Evolutionary conservation across 2,329 filamentous ascomycete genomes (phyloP).

Genomic region (Fusarium torreyae): DNA sequence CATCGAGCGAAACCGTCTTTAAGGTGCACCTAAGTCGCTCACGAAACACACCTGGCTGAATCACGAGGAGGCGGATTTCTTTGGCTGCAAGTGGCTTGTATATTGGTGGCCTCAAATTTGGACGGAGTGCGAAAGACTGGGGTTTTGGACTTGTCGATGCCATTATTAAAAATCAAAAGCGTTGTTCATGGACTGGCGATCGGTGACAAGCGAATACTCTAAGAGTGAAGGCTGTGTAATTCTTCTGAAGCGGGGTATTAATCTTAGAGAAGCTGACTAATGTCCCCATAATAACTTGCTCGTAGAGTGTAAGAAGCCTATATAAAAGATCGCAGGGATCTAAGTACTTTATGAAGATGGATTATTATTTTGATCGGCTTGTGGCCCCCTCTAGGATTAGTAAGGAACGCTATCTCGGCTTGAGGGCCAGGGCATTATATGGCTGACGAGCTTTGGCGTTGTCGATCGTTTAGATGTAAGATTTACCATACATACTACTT

Average conservation of each 20-base stretch:
- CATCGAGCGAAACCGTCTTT: neutral
- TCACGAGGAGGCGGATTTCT: neutral
- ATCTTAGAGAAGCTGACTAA: neutral
- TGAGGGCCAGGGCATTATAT: no score
- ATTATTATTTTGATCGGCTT: no score
- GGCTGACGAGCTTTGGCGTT: no score
- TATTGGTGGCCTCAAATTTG: neutral
- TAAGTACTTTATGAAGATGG: no score
- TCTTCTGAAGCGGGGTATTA: neutral
- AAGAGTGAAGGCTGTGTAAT: neutral
- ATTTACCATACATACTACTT: no score
- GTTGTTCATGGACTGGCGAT: no score
- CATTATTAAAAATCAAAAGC: neutral
- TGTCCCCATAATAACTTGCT: no score
- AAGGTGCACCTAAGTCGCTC: neutral
- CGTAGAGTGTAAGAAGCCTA: no score
- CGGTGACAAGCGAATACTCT: neutral
- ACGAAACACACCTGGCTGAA: neutral
- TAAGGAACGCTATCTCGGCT: no score
- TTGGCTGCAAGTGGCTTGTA: neutral
- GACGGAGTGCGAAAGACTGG: neutral
- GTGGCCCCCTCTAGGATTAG: no score
- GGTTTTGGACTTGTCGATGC: neutral
- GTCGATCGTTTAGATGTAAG: no score
- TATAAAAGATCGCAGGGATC: no score